phyloP scores from a whole-genome alignment of 441 rosid species.

The Viola pubescens region DNA sequence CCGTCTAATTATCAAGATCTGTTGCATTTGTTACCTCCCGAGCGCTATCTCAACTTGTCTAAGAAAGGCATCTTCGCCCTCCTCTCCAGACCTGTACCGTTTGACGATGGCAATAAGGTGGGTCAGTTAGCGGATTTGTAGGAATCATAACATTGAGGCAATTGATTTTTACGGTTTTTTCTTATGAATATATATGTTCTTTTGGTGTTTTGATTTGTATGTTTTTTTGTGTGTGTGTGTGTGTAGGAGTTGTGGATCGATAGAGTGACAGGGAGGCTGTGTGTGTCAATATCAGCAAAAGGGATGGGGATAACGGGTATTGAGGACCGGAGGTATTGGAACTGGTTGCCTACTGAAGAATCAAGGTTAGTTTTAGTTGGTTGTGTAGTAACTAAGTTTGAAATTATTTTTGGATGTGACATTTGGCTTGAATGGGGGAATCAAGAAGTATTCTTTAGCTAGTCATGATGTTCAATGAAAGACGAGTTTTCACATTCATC shows the following conservation, averaged over 20 bases:
- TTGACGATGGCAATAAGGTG: slow-evolving; percentile 69
- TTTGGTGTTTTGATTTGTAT: slow-evolving; percentile 14
- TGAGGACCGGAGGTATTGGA: slow-evolving; percentile 91
- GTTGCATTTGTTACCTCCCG: slow-evolving; percentile 31
- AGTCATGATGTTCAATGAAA: too few species aligned
- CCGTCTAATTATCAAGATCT: slow-evolving; percentile 50
- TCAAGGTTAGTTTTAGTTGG: slow-evolving; percentile 47
- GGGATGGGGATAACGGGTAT: slow-evolving; percentile 86
- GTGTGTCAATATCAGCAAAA: slow-evolving; percentile 76
- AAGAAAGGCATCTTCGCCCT: slow-evolving; percentile 57
- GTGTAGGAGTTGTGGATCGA: slow-evolving; percentile 83
- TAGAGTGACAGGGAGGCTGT: slow-evolving; percentile 72
- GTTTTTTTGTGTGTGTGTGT: slow-evolving; percentile 9
- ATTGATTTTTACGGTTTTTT: not conserved
- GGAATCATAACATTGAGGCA: too few species aligned
- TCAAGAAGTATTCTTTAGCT: too few species aligned
- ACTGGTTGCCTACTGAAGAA: slow-evolving; percentile 82
- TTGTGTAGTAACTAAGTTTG: not conserved
- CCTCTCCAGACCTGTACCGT: slow-evolving; percentile 51
- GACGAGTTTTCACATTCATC: too few species aligned
- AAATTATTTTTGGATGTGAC: too few species aligned
- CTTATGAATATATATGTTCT: slow-evolving; percentile 4
- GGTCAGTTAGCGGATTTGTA: not conserved
- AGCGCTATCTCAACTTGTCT: slow-evolving; percentile 40
- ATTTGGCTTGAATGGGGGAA: too few species aligned